Conservation (phyloP, 169 alveolate genomes). For the Babesia sp. region DNA sequence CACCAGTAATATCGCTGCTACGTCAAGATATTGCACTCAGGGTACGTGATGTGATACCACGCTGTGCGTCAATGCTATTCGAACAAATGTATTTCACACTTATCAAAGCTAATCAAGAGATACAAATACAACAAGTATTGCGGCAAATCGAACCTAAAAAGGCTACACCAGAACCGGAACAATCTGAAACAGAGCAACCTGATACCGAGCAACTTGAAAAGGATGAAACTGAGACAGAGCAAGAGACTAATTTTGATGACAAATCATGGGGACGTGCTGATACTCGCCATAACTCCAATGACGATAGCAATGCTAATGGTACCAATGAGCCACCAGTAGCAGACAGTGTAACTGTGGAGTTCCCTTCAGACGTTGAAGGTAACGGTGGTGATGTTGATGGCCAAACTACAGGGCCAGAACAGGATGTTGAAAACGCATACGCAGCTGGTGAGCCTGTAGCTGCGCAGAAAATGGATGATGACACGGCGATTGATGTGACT, state of each 20-base stretch:
- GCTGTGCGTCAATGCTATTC: constrained; percentile 40
- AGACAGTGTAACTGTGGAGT: no score
- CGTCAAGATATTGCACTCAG: constrained; percentile 56
- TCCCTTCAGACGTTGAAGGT: not conserved
- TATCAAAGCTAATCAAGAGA: not conserved
- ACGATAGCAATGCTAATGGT: not conserved
- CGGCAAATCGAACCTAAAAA: no score
- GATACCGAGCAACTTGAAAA: no score
- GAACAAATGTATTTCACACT: constrained; percentile 62
- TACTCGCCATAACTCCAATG: not conserved
- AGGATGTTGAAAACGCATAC: not conserved
- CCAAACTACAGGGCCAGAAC: not conserved
- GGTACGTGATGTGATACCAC: constrained; percentile 19
- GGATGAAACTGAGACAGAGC: no score
- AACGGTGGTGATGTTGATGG: not conserved
- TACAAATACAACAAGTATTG: not conserved
- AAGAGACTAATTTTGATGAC: not conserved
- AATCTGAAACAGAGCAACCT: no score
- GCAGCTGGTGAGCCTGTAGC: not conserved
- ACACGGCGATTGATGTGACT: not conserved
- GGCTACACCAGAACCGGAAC: not conserved
- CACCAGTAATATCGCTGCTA: constrained; percentile 60
- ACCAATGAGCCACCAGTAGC: no score
- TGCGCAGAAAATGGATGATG: not conserved
- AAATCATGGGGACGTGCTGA: no score